Evolutionary conservation across 768 basidiomycete species (phyloP), one percentile per base, ranked within the genome.

Genomic region (Boletus pseudo-olivaceus): DNA sequence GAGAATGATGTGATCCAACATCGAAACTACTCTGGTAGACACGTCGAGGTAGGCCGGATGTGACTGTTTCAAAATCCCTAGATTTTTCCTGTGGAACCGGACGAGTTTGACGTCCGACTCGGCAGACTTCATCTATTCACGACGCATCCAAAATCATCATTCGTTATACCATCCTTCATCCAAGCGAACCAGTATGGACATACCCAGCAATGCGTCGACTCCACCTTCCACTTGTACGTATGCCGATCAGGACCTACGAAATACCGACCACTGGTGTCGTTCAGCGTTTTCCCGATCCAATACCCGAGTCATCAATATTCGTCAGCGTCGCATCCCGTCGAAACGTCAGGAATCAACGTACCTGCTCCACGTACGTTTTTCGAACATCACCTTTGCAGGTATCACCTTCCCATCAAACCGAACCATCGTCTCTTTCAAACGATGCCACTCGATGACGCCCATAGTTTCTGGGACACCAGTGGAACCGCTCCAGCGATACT

Each of bases 221-320:
- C 62, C 11, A 71, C 26, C 26, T 61, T 62, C 74, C 73, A 75
- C 19, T 69, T 68, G 60, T 72, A 75, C 26, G 56, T 54, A 9
- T 48, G 60, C 2, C 57, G 61, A 51, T 74, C 66, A 0, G 63
- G 69, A 11, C 70, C 74, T 27, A 54, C 53, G 47, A 75, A 75
- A 17, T 67, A 59, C n/a, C 67, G 70, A 27, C 64, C 63, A 29
- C 73, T 74, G 34, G 8, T 8, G 6, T 4, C 35, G 30, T 45
- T 19, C n/a, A n/a, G 10, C 3, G 26, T 27, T 27, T 43, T 15
- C 15, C 9, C 35, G 7, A 17, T 11, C 15, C 44, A 1, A 26
- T 14, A 11, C n/a, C 5, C 3, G 10, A 19, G 32, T 46, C 14
- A 12, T 2, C 10, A 9, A 33, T 11, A 33, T 33, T 4, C 33